These are phyloP conservation scores for Ogataea philodendri DNA, from an alignment of 805 yeast genomes.

Conservation along the genomic window DNA sequence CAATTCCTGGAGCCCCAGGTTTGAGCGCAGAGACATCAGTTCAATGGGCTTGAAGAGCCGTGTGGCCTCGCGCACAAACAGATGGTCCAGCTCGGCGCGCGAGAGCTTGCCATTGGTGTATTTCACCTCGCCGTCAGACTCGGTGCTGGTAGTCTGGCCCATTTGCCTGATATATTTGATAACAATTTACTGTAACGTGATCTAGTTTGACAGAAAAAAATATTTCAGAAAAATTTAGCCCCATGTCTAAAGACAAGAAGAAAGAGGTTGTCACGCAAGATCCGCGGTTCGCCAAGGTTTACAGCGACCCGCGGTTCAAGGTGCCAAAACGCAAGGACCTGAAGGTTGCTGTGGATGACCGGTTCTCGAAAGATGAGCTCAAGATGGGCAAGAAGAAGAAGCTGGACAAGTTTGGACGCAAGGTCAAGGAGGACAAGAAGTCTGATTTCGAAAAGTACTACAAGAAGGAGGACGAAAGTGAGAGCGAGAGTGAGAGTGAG, in stretches of 20 bases:
- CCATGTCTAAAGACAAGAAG: slow-evolving; percentile 10
- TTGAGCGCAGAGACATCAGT: slow-evolving; percentile 23
- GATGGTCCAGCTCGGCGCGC: slow-evolving; percentile 17
- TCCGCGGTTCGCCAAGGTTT: slow-evolving; percentile 74
- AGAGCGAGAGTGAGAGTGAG: slow-evolving; percentile 46
- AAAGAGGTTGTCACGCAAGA: slow-evolving; percentile 51
- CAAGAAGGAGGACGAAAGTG: slow-evolving; percentile 36
- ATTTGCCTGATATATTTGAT: too few relatives aligned
- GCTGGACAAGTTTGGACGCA: slow-evolving; percentile 88
- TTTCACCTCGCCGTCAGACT: slow-evolving; percentile 7
- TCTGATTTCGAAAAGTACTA: slow-evolving; percentile 66
- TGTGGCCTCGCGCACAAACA: slow-evolving; percentile 20
- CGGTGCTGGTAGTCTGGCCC: slow-evolving; percentile 26
- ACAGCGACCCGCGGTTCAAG: slow-evolving; percentile 85
- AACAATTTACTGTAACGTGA: too few relatives aligned
- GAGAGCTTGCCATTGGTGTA: slow-evolving; percentile 16
- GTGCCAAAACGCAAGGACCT: slow-evolving; percentile 66
- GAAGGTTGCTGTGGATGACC: slow-evolving; percentile 77
- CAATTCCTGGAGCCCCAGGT: slow-evolving; percentile 24
- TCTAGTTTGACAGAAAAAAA: slow-evolving; percentile 7
- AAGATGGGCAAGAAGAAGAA: slow-evolving; percentile 58
- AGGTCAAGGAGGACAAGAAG: slow-evolving; percentile 43
- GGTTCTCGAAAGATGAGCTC: slow-evolving; percentile 71
- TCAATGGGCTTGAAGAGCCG: slow-evolving; percentile 26
- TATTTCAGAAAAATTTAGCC: slow-evolving; percentile 3